phyloP scores from a whole-genome alignment of 352 stramenopile species.

The Globisporangium okanoganense region DNA sequence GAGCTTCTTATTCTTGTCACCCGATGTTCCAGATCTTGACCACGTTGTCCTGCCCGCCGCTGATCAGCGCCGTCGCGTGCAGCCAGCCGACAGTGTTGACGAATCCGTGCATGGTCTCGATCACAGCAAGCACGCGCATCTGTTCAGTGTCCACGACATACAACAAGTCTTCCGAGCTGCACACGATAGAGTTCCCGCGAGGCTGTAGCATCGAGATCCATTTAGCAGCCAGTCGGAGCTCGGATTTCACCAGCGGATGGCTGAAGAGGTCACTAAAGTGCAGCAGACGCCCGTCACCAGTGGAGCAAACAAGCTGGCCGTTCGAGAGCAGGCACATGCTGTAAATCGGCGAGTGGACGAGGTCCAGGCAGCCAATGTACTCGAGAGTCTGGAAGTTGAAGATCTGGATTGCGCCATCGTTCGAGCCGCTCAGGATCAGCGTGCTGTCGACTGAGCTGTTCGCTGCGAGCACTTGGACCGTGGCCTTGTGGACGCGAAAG shows the following conservation, averaged over 20 bases:
- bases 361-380: slow-evolving; percentile 42
- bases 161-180: slow-evolving; percentile 52
- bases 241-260: slow-evolving; percentile 16
- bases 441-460: slow-evolving; percentile 2
- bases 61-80: slow-evolving; percentile 34
- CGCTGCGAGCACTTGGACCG: slow-evolving; percentile 45
- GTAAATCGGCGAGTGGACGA: slow-evolving; percentile 51
- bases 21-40: slow-evolving; percentile 61
- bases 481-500: slow-evolving; percentile 44
- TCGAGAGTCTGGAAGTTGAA: slow-evolving; percentile 42
- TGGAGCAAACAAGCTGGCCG: slow-evolving; percentile 52
- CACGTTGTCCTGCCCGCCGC: slow-evolving; percentile 62
- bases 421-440: slow-evolving; percentile 63
- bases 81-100: slow-evolving; percentile 65
- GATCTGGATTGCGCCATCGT: slow-evolving; percentile 67
- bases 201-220: slow-evolving; percentile 69
- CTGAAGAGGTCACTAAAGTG: slow-evolving; percentile 29
- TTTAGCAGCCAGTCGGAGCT: slow-evolving; percentile 38
- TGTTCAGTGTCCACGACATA: slow-evolving; percentile 50
- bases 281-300: slow-evolving; percentile 55
- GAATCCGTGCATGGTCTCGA: slow-evolving; percentile 55
- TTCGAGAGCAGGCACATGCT: slow-evolving; percentile 27
- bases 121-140: slow-evolving; percentile 29
- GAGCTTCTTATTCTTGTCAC: slow-evolving; percentile 15
- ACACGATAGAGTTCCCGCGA: slow-evolving; percentile 36